Evolutionary conservation across 1,284 basidiomycete genomes (phyloP).

Genomic region (Sanguinoderma infundibulare): DNA sequence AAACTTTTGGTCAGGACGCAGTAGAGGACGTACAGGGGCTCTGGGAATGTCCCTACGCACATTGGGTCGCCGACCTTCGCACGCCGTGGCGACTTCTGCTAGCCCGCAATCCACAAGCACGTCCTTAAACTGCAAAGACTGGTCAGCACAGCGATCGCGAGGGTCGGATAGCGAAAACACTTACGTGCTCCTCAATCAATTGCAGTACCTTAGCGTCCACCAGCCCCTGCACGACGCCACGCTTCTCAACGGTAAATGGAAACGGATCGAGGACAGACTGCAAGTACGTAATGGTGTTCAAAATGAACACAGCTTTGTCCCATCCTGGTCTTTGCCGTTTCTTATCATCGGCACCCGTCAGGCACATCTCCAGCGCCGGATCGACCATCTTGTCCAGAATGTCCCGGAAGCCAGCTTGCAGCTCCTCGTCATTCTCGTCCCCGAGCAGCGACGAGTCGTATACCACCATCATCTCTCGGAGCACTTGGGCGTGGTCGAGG

Average conservation of each 20-base stretch:
- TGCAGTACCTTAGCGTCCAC: slow-evolving; percentile 66
- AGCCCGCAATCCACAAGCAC: slow-evolving; percentile 80
- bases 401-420: slow-evolving; percentile 62
- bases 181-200: slow-evolving; percentile 83
- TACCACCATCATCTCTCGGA: slow-evolving; percentile 88
- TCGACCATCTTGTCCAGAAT: slow-evolving; percentile 85
- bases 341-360: slow-evolving; percentile 71
- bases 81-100: slow-evolving; percentile 61
- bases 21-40: background rate
- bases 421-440: slow-evolving; percentile 54
- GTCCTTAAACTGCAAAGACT: slow-evolving; percentile 60
- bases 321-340: slow-evolving; percentile 57
- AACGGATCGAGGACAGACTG: slow-evolving; percentile 75
- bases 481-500: slow-evolving; percentile 80
- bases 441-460: slow-evolving; percentile 83
- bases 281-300: slow-evolving; percentile 86
- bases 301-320: slow-evolving; percentile 82
- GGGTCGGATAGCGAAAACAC: slow-evolving; percentile 35
- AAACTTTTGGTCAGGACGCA: background rate
- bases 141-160: slow-evolving; percentile 1
- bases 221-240: slow-evolving; percentile 58
- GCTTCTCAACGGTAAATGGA: slow-evolving; percentile 72
- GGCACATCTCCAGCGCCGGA: slow-evolving; percentile 81
- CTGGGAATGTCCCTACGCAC: slow-evolving; percentile 44
- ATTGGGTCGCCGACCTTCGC: slow-evolving; percentile 55